A percentile compares a stretch with the other conserved stretches of the same genome.
Conservation (phyloP, 352 stramenopile genomes). For the Globisporangium iwayamae region DNA sequence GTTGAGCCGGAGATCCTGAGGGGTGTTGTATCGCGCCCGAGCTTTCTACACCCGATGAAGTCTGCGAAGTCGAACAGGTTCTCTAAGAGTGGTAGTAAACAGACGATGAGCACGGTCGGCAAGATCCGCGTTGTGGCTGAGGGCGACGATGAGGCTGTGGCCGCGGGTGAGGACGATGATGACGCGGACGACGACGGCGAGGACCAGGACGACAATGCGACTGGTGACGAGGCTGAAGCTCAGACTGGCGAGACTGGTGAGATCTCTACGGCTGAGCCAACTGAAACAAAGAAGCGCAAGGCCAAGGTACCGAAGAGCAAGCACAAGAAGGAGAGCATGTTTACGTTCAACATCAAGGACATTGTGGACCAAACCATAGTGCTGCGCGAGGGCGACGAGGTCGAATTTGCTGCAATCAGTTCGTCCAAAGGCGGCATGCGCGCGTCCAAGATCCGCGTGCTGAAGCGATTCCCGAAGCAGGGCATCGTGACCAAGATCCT, state of each 20-base stretch:
- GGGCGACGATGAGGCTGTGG: slow-evolving; percentile 4
- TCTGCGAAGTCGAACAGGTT: slow-evolving; percentile 22
- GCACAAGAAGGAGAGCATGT: slow-evolving; percentile 21
- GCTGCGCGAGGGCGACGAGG: slow-evolving; percentile 66
- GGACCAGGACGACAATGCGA: slow-evolving; percentile 19
- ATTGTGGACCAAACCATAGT: slow-evolving; percentile 47
- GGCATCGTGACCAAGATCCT: slow-evolving; percentile 48
- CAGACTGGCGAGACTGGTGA: slow-evolving; percentile 14
- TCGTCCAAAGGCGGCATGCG: slow-evolving; percentile 43
- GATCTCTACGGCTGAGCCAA: background rate
- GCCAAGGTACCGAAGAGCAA: slow-evolving; percentile 18
- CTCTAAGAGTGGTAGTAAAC: slow-evolving; percentile 33
- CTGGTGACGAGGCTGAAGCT: slow-evolving; percentile 14
- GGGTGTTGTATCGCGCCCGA: slow-evolving; percentile 60
- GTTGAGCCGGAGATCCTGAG: slow-evolving; percentile 29
- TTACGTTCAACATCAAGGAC: slow-evolving; percentile 69
- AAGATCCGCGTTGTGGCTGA: slow-evolving; percentile 37
- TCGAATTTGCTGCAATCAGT: slow-evolving; percentile 56
- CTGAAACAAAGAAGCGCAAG: slow-evolving; percentile 11
- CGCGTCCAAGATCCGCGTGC: slow-evolving; percentile 50
- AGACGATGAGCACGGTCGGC: slow-evolving; percentile 43
- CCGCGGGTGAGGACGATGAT: slow-evolving; percentile 16
- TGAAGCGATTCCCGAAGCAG: slow-evolving; percentile 51
- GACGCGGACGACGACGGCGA: slow-evolving; percentile 26
- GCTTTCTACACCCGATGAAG: slow-evolving; percentile 53